Percentiles rank a stretch among this genome's conserved stretches.
These are phyloP conservation scores for Coccomyxa subellipsoidea DNA, from an alignment of 163 green algal species.

Conservation along the genomic window DNA sequence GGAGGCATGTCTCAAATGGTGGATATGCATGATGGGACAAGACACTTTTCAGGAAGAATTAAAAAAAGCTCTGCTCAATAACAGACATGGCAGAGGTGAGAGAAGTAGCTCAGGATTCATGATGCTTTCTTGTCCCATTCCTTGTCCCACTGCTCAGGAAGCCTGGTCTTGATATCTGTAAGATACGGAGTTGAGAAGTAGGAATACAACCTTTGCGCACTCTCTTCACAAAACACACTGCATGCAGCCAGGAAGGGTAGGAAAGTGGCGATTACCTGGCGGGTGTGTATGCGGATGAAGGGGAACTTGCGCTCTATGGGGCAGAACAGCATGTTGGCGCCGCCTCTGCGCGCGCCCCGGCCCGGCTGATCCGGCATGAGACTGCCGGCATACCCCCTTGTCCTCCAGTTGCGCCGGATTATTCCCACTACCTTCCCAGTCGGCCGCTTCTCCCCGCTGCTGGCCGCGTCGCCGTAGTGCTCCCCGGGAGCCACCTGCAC, in stretches of 20 bases:
- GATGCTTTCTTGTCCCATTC: too few species aligned
- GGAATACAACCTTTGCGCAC: background rate
- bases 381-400: conserved; percentile 77
- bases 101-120: too few species aligned
- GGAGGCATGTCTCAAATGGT: too few species aligned
- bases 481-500: conserved; percentile 45
- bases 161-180: too few species aligned
- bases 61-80: too few species aligned
- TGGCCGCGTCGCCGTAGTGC: conserved; percentile 33
- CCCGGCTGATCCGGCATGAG: conserved; percentile 49
- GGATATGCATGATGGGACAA: too few species aligned
- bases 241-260: background rate
- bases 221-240: background rate
- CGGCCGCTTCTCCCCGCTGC: conserved; percentile 20
- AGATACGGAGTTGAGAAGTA: too few species aligned
- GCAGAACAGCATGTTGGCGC: conserved; percentile 72
- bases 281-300: conserved; percentile 83
- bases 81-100: too few species aligned
- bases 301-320: conserved; percentile 83
- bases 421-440: conserved; percentile 87
- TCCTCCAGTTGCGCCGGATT: conserved; percentile 81
- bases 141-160: too few species aligned
- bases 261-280: conserved; percentile 45
- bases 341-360: conserved; percentile 15
- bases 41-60: too few species aligned